Evolutionary conservation across 1,139 yeast species (phyloP).

Genomic region (Wickerhamiella infanticola): DNA sequence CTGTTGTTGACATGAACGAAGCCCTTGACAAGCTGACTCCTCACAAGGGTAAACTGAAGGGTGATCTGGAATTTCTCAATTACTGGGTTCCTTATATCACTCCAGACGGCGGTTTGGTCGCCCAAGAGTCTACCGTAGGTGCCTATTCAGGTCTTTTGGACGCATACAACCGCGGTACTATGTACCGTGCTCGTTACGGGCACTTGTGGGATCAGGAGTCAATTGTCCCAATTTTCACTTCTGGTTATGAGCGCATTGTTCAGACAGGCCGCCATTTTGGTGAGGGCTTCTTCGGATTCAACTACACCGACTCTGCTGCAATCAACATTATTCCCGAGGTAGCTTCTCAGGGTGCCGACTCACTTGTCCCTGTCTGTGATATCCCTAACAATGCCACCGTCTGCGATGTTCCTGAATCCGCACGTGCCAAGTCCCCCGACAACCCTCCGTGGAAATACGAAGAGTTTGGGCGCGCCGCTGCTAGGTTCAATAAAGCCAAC

Average conservation of each 20-base stretch:
- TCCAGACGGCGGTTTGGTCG: slow-evolving; percentile 17
- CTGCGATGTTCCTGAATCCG: slow-evolving; percentile 13
- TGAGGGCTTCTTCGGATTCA: slow-evolving; percentile 28
- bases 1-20: slow-evolving; percentile 11
- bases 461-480: slow-evolving; percentile 27
- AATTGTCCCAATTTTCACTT: slow-evolving; percentile 26
- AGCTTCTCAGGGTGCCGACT: slow-evolving; percentile 27
- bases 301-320: slow-evolving; percentile 24
- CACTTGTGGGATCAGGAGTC: slow-evolving; percentile 24
- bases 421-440: slow-evolving; percentile 1
- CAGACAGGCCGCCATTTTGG: slow-evolving; percentile 29
- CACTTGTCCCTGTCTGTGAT: slow-evolving; percentile 25
- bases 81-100: slow-evolving; percentile 24
- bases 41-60: slow-evolving; percentile 18
- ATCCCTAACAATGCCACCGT: slow-evolving; percentile 3
- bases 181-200: slow-evolving; percentile 24
- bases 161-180: slow-evolving; percentile 21
- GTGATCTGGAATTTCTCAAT: slow-evolving; percentile 26
- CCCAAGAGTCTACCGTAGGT: slow-evolving; percentile 22
- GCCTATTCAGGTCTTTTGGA: slow-evolving; percentile 24
- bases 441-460: slow-evolving; percentile 14
- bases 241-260: slow-evolving; percentile 28
- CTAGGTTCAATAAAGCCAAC: slow-evolving; percentile 27
- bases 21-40: slow-evolving; percentile 16
- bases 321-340: slow-evolving; percentile 27